A percentile compares a stretch with the other conserved stretches of the same genome.
These are phyloP conservation scores for Tulasnella sp. DNA, from an alignment of 768 basidiomycete genomes.

Conservation along the genomic window DNA sequence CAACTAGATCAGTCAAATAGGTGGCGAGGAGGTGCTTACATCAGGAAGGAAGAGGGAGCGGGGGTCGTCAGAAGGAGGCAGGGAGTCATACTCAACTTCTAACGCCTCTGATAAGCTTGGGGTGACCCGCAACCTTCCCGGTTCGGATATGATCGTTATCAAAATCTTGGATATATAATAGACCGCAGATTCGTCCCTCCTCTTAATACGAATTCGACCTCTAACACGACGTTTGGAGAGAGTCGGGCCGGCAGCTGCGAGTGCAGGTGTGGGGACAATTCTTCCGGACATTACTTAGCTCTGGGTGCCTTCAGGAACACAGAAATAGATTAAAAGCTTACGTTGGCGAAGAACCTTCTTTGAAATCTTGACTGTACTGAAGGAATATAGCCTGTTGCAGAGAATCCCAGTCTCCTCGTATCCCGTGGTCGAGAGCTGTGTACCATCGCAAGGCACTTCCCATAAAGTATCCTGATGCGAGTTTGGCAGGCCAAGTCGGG, in stretches of 20 bases:
- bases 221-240: neutral
- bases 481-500: neutral
- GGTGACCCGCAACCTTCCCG: neutral
- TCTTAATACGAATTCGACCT: neutral
- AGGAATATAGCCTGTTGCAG: neutral
- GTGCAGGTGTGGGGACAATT: neutral
- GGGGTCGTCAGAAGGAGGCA: neutral
- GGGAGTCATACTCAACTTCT: neutral
- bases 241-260: neutral
- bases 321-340: neutral
- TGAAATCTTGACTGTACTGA: neutral
- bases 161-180: neutral
- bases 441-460: slow-evolving; percentile 1
- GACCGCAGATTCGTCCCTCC: neutral
- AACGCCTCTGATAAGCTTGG: neutral
- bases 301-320: neutral
- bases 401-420: neutral
- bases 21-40: neutral
- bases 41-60: neutral
- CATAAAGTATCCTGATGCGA: neutral
- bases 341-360: neutral
- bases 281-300: neutral
- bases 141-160: neutral
- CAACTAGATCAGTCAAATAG: neutral
- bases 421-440: neutral